Conservation (phyloP, 2,329 filamentous ascomycete species). For the Penicillium rolfsii region DNA sequence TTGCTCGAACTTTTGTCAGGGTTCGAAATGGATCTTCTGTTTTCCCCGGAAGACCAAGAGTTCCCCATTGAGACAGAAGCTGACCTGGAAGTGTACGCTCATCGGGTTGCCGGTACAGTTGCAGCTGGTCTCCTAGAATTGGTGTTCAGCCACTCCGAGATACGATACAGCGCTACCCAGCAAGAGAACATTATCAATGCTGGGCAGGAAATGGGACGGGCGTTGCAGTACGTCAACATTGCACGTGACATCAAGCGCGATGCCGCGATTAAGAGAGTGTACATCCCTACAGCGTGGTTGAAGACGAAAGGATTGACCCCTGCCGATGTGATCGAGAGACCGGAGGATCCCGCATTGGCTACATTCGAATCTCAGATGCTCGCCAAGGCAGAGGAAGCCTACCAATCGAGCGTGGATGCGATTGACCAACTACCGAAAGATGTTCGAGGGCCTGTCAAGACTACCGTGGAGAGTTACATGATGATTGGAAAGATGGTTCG, state of each 20-base stretch:
- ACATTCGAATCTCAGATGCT: background rate
- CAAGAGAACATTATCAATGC: conserved; percentile 39
- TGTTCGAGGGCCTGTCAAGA: conserved; percentile 65
- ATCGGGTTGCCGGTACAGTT: conserved; percentile 72
- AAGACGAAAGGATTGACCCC: conserved; percentile 55
- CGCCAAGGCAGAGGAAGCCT: conserved; percentile 34
- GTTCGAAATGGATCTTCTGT: conserved; percentile 36
- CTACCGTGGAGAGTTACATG: conserved; percentile 76
- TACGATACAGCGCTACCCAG: conserved; percentile 33
- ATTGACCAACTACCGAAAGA: conserved; percentile 66
- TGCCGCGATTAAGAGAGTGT: conserved; percentile 67
- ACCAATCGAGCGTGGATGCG: conserved; percentile 56
- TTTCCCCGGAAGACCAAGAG: conserved; percentile 40
- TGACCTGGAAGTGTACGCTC: conserved; percentile 66
- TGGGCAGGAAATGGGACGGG: conserved; percentile 63
- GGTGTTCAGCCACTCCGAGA: conserved; percentile 59
- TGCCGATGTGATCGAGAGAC: conserved; percentile 12
- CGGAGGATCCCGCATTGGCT: conserved; percentile 2
- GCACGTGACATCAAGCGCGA: conserved; percentile 72
- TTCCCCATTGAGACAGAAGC: conserved; percentile 63
- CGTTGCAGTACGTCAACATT: conserved; percentile 78
- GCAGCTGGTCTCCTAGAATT: conserved; percentile 70
- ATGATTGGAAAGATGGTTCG: conserved; percentile 61
- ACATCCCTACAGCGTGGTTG: conserved; percentile 69
- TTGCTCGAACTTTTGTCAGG: conserved; percentile 1